Evolutionary conservation across 2,329 filamentous ascomycete species (phyloP).

Genomic region (Davidsoniella neocaledoniae): DNA sequence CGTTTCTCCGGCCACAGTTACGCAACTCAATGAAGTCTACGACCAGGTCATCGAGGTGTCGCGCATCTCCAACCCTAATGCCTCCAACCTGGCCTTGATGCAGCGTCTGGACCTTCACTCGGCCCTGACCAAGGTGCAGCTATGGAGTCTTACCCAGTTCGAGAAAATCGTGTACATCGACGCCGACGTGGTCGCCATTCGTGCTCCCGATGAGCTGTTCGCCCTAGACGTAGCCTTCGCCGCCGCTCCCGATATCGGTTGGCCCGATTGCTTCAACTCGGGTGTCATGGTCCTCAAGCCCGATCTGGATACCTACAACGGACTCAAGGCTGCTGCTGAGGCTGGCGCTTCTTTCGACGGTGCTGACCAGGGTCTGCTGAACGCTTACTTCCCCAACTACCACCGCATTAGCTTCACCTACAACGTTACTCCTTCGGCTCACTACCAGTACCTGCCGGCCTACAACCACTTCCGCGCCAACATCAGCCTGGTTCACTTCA

Average conservation of each 20-base stretch:
- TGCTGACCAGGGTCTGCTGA: constrained; percentile 86
- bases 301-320: constrained; percentile 74
- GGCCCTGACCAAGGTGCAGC: constrained; percentile 87
- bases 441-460: constrained; percentile 94
- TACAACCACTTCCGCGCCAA: constrained; percentile 83
- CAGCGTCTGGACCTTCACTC: constrained; percentile 77
- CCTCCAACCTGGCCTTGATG: constrained; percentile 81
- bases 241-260: constrained; percentile 85
- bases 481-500: constrained; percentile 88
- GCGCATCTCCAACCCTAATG: constrained; percentile 57
- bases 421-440: constrained; percentile 90
- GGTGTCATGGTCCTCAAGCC: constrained; percentile 86
- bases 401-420: constrained; percentile 87
- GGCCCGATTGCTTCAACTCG: constrained; percentile 97
- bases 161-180: constrained; percentile 89
- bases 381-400: constrained; percentile 83
- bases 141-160: constrained; percentile 86
- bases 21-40: constrained; percentile 71
- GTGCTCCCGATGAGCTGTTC: constrained; percentile 88
- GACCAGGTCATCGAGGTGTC: constrained; percentile 78
- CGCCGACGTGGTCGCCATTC: constrained; percentile 77
- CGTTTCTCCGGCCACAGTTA: constrained; percentile 57
- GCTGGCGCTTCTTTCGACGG: constrained; percentile 89
- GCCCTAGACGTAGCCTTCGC: constrained; percentile 41
- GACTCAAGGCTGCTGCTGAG: constrained; percentile 67